Evolutionary conservation across 2,329 filamentous ascomycete genomes (phyloP).

Genomic region (Cladobotryum mycophilum): DNA sequence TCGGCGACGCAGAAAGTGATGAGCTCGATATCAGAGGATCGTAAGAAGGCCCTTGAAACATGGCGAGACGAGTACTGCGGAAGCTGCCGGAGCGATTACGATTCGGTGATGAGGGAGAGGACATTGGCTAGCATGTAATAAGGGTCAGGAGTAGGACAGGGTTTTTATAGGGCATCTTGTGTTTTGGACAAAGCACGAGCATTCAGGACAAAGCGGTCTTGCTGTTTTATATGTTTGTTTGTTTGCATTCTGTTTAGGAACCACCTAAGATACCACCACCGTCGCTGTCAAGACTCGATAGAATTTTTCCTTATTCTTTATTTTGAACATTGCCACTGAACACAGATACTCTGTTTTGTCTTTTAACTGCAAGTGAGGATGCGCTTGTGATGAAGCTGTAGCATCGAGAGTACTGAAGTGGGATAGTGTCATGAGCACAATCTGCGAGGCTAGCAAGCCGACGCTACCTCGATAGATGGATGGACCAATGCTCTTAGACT

Average conservation of each 20-base stretch:
- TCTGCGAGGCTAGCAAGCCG: no score
- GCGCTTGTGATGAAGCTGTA: no score
- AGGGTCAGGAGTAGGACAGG: no score
- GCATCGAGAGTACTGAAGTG: no score
- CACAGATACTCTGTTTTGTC: no score
- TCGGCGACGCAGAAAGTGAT: conserved; percentile 26
- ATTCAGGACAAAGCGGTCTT: background rate
- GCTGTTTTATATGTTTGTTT: conserved; percentile 1
- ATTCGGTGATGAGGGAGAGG: conserved; percentile 25
- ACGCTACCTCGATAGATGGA: no score
- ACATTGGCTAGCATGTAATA: conserved; percentile 18
- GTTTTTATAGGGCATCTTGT: background rate
- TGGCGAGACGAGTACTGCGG: conserved; percentile 52
- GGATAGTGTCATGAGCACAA: no score
- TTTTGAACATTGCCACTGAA: no score
- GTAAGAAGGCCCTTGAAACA: conserved; percentile 32
- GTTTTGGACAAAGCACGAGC: background rate
- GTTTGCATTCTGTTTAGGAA: background rate
- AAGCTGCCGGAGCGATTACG: conserved; percentile 45
- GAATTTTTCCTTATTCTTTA: background rate
- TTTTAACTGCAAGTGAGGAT: no score
- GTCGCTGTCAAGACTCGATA: background rate
- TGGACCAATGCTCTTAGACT: no score
- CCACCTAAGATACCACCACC: background rate
- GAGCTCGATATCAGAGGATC: conserved; percentile 23